Percentiles rank a stretch among this genome's conserved stretches.
Evolutionary conservation across 495 filamentous ascomycete species (phyloP).

Genomic region (Aspergillus egyptiacus): DNA sequence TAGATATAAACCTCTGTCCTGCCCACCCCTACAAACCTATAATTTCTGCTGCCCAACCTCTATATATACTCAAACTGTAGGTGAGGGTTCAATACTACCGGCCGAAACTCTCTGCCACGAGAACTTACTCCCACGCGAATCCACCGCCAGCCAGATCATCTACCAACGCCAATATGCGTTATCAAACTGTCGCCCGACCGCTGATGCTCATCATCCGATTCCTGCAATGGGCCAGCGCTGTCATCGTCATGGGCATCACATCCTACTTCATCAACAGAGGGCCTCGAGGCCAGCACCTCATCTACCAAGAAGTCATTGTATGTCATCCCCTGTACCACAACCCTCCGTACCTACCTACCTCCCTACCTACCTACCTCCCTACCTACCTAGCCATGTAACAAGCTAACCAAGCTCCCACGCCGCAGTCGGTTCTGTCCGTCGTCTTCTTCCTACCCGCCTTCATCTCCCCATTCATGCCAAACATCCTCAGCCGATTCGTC

Average conservation of each 20-base stretch:
- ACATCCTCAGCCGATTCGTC: slow-evolving; percentile 36
- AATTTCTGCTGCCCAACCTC: background rate
- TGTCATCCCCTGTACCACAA: too few relatives aligned
- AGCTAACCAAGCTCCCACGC: too few relatives aligned
- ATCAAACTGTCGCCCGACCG: slow-evolving; percentile 29
- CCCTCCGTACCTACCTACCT: too few relatives aligned
- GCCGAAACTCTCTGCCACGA: too few relatives aligned
- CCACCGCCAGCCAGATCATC: background rate
- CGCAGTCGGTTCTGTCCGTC: slow-evolving; percentile 52
- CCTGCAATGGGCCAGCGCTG: slow-evolving; percentile 50
- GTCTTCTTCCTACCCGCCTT: slow-evolving; percentile 54
- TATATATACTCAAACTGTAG: background rate
- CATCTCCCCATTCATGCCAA: slow-evolving; percentile 45
- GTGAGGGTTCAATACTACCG: background rate
- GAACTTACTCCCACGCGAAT: background rate
- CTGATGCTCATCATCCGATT: slow-evolving; percentile 31
- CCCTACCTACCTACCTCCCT: too few relatives aligned
- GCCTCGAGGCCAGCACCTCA: slow-evolving; percentile 37
- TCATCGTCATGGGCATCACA: slow-evolving; percentile 56
- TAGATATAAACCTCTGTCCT: slow-evolving; percentile 14
- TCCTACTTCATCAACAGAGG: slow-evolving; percentile 48
- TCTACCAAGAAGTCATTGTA: slow-evolving; percentile 55
- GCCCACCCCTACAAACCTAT: background rate
- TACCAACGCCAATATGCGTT: slow-evolving; percentile 26
- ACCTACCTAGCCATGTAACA: background rate